Base-by-base conservation (phyloP, 306 rosid species). In the Corylus heterophylla region DNA sequence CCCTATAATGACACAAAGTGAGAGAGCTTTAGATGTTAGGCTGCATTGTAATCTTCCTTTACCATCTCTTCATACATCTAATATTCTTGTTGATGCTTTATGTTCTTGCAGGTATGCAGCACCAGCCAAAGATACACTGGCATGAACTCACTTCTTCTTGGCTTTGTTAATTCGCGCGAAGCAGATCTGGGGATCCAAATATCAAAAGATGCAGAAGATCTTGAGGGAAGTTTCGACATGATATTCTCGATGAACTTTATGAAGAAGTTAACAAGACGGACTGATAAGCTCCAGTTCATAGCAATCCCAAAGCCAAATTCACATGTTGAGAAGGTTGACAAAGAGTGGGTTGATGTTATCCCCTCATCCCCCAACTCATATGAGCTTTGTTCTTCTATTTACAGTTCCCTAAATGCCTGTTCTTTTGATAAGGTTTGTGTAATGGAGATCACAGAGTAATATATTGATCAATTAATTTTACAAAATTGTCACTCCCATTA, bases 311-410 rank as follows among this genome's bases (percentile, higher is more conserved):
- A 83, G 87, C 85, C 88, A 80, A 86, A 83, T 86, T 76, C 88
- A 14, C 83, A 76, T 73, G 91, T 91, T 51, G 92, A 92, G 82
- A 73, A 82, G 82, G 89, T 84, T 64, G 97, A 83, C 44, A 89
- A 95, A 74, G 96, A 95, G 27, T 95, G 96, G 98, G 82, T 92
- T 72, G 88, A 92, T 42, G 88, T 92, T 54, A 80, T 83, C 42
- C 87, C 98, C 22, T 75, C 92, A 80, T 77, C 68, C 37, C 88
- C 92, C 4, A 92, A 92, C 85, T 95, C 98, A 49, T 87, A 39
- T 73, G 94, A 91, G 72, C 81, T 95, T 20, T 80, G 85, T 81
- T 85, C 92, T 83, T 81, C 92, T 16, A 85, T 92, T 74, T 90
- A 86, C 82, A 88, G 93, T 83, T 83, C 85, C 78, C 82, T 92